Base-by-base conservation (phyloP, 441 rosid genomes). In the Sinapis alba region DNA sequence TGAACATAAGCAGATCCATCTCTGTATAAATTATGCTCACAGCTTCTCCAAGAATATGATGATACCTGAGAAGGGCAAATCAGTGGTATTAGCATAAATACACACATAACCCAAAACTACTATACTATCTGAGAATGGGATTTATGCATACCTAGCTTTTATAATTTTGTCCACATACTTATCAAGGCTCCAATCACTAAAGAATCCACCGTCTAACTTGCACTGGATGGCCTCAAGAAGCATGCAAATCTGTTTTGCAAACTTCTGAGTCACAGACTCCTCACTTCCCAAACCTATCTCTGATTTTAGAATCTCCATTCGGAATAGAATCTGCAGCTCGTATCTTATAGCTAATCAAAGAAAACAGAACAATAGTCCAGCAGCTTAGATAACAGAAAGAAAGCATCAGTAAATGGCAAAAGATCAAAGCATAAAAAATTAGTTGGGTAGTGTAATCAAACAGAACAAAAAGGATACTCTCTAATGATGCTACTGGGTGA, bases 151-250 rank as follows among this genome's bases (percentile, higher is more conserved):
- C 97, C 98, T 88, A 78, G 72, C 69, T 73, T 85, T 91, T 60
- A 91, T 89, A 72, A 81, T 84, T 83, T 88, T 90, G 71, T 62
- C 93, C 57, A 89, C 91, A 72, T 96, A 93, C 71, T 83, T 84
- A 69, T 87, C 88, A 74, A 96, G 89, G 84, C 89, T 93, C 99
- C 98, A 91, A 67, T 93, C 97, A 53, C 95, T 91, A 65, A 95
- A 95, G 84, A 93, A 93, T 45, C 93, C 97, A 61, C 95, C 96
- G 65, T 90, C 89, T 53, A 89, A 84, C 77, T 87, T 91, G 77
- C 93, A 91, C 62, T 87, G 98, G 41, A 91, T 85, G 68, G 84
- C 82, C 83, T 93, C 97, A 59, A 96, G 74, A 63, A 90, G 83
- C 66, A 69, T 76, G 87, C 97, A 88, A 69, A 96, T 91, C 67